Evolutionary conservation across 768 basidiomycete genomes (phyloP).

Genomic region (Auricularia sp.): DNA sequence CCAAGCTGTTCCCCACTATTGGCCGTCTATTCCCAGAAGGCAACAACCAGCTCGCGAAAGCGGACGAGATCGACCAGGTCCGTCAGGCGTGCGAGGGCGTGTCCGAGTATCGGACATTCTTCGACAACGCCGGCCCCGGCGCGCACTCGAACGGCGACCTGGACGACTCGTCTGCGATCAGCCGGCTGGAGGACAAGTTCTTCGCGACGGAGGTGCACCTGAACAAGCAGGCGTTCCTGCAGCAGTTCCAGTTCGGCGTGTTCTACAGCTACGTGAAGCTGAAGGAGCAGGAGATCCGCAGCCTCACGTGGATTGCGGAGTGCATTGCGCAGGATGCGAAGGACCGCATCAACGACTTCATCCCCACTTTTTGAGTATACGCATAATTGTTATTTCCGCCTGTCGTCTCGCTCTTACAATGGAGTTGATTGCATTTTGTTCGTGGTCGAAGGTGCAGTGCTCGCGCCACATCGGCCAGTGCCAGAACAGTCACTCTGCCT

Average conservation of each 20-base stretch:
- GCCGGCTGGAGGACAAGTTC: slow-evolving; percentile 85
- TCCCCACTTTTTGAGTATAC: slow-evolving; percentile 66
- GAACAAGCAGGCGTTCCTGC: slow-evolving; percentile 91
- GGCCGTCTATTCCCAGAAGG: slow-evolving; percentile 93
- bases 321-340: slow-evolving; percentile 96
- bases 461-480: no score
- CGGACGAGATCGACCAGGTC: slow-evolving; percentile 93
- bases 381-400: background rate
- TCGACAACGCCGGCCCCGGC: slow-evolving; percentile 43
- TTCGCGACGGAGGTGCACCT: slow-evolving; percentile 87
- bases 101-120: slow-evolving; percentile 85
- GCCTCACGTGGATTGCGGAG: slow-evolving; percentile 90
- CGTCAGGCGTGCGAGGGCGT: slow-evolving; percentile 79
- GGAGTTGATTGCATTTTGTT: no score
- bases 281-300: slow-evolving; percentile 86
- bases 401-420: no score
- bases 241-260: slow-evolving; percentile 92
- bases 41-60: slow-evolving; percentile 85
- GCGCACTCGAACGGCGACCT: slow-evolving; percentile 21
- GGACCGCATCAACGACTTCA: slow-evolving; percentile 91
- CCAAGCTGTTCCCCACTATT: slow-evolving; percentile 87
- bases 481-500: no score
- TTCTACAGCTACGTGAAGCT: slow-evolving; percentile 89
- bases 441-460: no score
- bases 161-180: slow-evolving; percentile 40